Evolutionary conservation across 345 rosid genomes (phyloP), one percentile per base, ranked within the genome.

Genomic region (Passiflora organensis): DNA sequence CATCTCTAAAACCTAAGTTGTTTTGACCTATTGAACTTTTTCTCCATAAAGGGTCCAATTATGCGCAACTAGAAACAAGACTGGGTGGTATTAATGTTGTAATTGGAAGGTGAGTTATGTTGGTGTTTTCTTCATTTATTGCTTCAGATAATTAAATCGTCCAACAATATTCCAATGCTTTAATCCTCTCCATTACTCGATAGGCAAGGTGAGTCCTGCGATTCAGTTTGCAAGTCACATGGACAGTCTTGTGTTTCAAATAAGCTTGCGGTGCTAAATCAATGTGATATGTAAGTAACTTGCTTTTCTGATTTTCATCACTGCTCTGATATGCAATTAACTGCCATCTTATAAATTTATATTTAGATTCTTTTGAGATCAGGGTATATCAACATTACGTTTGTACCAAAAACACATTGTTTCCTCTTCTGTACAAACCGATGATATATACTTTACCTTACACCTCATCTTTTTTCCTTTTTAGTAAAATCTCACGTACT

Each of bases 141-240:
- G 5, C 25, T 46, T 51, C 47, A 2, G 44, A 28, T 5, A 28
- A 48, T 19, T 45, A 36, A 37, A 39, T 6, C 43, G 14, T 44
- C 20, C 17, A n/a, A n/a, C 36, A 49, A 17, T n/a, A 21, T 44
- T 18, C 23, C n/a, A 68, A 38, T 48, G 19, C 21, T 46, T 45
- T 69, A 53, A 54, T 6, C 57, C 21, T 32, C 55, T 41, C 76
- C 43, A 28, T 58, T 60, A 47, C 42, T 51, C 59, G 60, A 20
- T 52, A 86, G 98, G 80, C 91, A 84, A 71, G 95, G 96, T 6
- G 90, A 85, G 73, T 82, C 98, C 47, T 91, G 96, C 53, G 93
- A 88, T 67, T 71, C 77, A 23, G 87, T 72, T 44, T 91, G 98
- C 86, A 82, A 77, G 76, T 82, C 82, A 49, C 71, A 73, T 51